A percentile compares a stretch with the other conserved stretches of the same genome.
Evolutionary conservation across 257 asterid genomes (phyloP).

Genomic region (Penstemon davidsonii): DNA sequence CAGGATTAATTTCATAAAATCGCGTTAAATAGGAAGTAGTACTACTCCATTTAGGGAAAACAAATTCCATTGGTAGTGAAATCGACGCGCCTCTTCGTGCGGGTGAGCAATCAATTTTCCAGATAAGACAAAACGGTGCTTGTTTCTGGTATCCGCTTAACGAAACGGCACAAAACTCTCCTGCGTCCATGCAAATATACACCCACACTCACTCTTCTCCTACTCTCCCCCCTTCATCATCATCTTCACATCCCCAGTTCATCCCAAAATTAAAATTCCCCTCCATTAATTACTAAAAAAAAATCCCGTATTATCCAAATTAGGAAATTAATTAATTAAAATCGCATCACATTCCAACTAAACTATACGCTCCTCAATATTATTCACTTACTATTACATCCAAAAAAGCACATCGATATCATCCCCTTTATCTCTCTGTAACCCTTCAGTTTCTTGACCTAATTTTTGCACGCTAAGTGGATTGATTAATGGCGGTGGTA

Average conservation of each 20-base stretch:
- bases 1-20: too few relatives aligned
- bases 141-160: slow-evolving; percentile 27
- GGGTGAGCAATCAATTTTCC: slow-evolving; percentile 3
- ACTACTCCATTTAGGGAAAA: too few relatives aligned
- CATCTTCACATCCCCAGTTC: background rate
- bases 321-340: slow-evolving; percentile 9
- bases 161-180: slow-evolving; percentile 60
- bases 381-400: background rate
- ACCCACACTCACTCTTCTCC: slow-evolving; percentile 31
- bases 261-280: background rate
- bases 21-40: too few relatives aligned
- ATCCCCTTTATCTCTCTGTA: slow-evolving; percentile 4
- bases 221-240: slow-evolving; percentile 14
- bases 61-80: background rate
- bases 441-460: background rate
- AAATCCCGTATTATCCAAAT: slow-evolving; percentile 12
- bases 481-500: slow-evolving; percentile 39
- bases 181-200: slow-evolving; percentile 72
- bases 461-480: background rate
- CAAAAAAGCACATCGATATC: slow-evolving; percentile 30
- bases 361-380: slow-evolving; percentile 9
- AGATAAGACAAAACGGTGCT: background rate
- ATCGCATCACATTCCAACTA: slow-evolving; percentile 10
- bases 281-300: slow-evolving; percentile 16
- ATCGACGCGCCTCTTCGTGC: slow-evolving; percentile 40